A percentile compares a stretch with the other conserved stretches of the same genome.
Conservation (phyloP, 2,329 filamentous ascomycete genomes). For the Dactylellina haptotyla region DNA sequence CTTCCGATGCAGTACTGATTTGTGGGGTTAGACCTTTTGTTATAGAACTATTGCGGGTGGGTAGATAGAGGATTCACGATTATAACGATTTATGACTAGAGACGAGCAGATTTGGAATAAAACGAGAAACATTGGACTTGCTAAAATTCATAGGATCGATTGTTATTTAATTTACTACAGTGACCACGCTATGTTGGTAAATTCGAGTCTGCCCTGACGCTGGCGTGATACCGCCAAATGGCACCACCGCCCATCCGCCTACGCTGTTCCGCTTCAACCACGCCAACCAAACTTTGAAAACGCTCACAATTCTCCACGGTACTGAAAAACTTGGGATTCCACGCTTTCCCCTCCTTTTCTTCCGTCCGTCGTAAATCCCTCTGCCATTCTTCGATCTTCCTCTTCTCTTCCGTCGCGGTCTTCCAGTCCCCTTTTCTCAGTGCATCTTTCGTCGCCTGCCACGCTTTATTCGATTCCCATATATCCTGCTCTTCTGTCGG, state of each 20-base stretch:
- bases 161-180: too few relatives aligned
- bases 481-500: constrained; percentile 1
- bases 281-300: background rate
- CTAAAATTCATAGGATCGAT: too few relatives aligned
- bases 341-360: constrained; percentile 14
- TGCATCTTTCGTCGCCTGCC: constrained; percentile 9
- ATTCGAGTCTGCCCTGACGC: too few relatives aligned
- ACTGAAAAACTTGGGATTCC: constrained; percentile 18
- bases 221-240: constrained; percentile 1
- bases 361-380: constrained; percentile 9
- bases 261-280: background rate
- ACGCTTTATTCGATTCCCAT: constrained; percentile 26
- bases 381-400: constrained; percentile 37
- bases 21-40: too few relatives aligned
- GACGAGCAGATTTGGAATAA: too few relatives aligned
- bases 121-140: too few relatives aligned
- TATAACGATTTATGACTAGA: too few relatives aligned
- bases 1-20: too few relatives aligned
- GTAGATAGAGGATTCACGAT: too few relatives aligned
- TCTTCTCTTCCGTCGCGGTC: constrained; percentile 26
- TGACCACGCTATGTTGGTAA: too few relatives aligned
- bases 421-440: constrained; percentile 12
- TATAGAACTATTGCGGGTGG: too few relatives aligned
- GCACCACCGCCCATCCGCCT: background rate
- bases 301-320: background rate